These are phyloP conservation scores for Chaetomium fimeti DNA, from an alignment of 495 filamentous ascomycete genomes.

Conservation along the genomic window DNA sequence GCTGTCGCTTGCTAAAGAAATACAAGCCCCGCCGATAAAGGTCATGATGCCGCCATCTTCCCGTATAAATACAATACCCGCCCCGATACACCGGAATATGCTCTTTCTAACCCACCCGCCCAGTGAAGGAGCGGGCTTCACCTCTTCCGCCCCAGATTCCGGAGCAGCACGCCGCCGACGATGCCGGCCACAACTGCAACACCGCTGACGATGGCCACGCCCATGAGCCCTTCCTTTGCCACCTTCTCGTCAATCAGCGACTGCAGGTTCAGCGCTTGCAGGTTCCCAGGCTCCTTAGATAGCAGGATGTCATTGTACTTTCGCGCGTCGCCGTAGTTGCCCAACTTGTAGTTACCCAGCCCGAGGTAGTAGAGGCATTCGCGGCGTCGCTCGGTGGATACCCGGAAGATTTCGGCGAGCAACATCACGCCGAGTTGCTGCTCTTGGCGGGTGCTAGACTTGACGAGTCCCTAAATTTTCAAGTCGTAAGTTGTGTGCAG, in stretches of 20 bases:
- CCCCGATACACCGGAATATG: conserved; percentile 12
- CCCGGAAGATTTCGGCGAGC: conserved; percentile 94
- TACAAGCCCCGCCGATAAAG: background rate
- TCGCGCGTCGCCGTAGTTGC: conserved; percentile 92
- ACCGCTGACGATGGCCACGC: conserved; percentile 94
- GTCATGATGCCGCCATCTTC: conserved; percentile 1
- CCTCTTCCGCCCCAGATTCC: conserved; percentile 45
- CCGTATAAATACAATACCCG: conserved; percentile 17
- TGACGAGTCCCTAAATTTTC: conserved; percentile 75
- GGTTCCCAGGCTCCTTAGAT: conserved; percentile 82
- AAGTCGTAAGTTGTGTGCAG: background rate
- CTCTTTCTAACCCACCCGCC: background rate
- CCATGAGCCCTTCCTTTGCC: conserved; percentile 86
- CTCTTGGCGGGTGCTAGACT: conserved; percentile 75
- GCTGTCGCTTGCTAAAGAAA: conserved; percentile 4
- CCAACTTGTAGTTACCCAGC: conserved; percentile 95
- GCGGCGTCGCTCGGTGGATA: conserved; percentile 81
- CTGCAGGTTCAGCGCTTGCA: conserved; percentile 83
- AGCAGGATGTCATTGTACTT: conserved; percentile 90
- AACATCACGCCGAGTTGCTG: conserved; percentile 95
- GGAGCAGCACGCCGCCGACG: conserved; percentile 80
- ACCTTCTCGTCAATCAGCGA: conserved; percentile 93
- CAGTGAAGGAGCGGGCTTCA: conserved; percentile 16
- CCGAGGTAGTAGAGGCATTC: conserved; percentile 98
- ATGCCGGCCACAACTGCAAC: conserved; percentile 91